These are phyloP conservation scores for Anaeromyces robustus DNA, from an alignment of 192 early-diverging fungal genomes.

Conservation along the genomic window DNA sequence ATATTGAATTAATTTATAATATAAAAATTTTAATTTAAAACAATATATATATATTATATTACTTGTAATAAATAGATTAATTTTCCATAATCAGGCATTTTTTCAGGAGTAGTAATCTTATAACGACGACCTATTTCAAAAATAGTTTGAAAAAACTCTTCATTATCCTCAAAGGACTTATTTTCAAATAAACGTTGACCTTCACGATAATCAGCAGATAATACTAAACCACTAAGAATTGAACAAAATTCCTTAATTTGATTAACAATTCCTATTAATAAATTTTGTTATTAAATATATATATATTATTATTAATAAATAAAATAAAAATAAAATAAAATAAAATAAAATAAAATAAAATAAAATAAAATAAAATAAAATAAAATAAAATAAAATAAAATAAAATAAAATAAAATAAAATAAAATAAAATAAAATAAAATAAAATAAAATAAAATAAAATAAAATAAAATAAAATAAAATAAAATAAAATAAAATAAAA, in stretches of 20 bases:
- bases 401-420: too few species aligned
- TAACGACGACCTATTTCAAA: slow-evolving; percentile 57
- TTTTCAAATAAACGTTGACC: slow-evolving; percentile 65
- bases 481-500: too few species aligned
- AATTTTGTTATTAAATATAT: too few species aligned
- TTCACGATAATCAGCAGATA: slow-evolving; percentile 64
- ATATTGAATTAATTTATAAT: too few species aligned
- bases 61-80: neutral
- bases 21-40: neutral
- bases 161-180: slow-evolving; percentile 51
- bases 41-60: neutral
- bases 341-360: too few species aligned
- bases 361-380: too few species aligned
- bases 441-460: too few species aligned
- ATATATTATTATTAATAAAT: too few species aligned
- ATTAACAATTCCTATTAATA: slow-evolving; percentile 72
- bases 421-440: too few species aligned
- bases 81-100: neutral
- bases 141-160: slow-evolving; percentile 59
- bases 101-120: slow-evolving; percentile 43
- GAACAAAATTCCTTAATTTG: slow-evolving; percentile 96
- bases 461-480: too few species aligned
- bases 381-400: too few species aligned
- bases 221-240: slow-evolving; percentile 77
- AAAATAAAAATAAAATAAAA: too few species aligned